Conservation (phyloP, 495 filamentous ascomycete genomes). For the Hamigera avellanea region DNA sequence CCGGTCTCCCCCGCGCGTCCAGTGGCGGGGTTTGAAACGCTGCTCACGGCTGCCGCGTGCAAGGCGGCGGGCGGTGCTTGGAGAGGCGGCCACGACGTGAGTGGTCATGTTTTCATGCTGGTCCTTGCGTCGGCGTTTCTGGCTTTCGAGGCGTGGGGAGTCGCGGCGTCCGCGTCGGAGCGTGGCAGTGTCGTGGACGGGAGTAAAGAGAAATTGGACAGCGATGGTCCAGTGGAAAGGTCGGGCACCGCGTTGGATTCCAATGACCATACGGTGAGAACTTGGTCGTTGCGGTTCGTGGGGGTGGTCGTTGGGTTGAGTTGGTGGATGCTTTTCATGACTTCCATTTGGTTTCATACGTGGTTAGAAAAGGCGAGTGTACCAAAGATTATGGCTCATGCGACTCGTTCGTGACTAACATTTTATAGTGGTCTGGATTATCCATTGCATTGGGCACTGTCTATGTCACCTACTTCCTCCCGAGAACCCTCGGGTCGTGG, state of each 20-base stretch:
- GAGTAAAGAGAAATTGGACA: slow-evolving; percentile 46
- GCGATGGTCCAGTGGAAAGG: slow-evolving; percentile 33
- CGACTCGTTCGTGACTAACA: too few species aligned
- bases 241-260: slow-evolving; percentile 13
- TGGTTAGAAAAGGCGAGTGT: slow-evolving; percentile 87
- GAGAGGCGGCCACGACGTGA: slow-evolving; percentile 86
- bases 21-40: slow-evolving; percentile 29
- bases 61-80: slow-evolving; percentile 70
- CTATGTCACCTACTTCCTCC: slow-evolving; percentile 67
- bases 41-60: slow-evolving; percentile 69
- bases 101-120: slow-evolving; percentile 88
- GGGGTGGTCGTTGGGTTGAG: slow-evolving; percentile 43
- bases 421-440: slow-evolving; percentile 55
- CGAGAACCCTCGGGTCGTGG: slow-evolving; percentile 49
- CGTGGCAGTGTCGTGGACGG: slow-evolving; percentile 5
- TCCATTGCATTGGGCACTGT: slow-evolving; percentile 55
- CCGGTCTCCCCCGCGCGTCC: slow-evolving; percentile 9
- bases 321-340: slow-evolving; percentile 97
- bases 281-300: slow-evolving; percentile 38
- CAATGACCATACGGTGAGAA: slow-evolving; percentile 20
- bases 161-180: slow-evolving; percentile 33
- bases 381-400: too few species aligned
- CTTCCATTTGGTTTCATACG: slow-evolving; percentile 92
- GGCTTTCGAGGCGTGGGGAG: slow-evolving; percentile 65
- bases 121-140: slow-evolving; percentile 71